Evolutionary conservation across 1,284 basidiomycete genomes (phyloP).

Genomic region (Leccinum fallax): DNA sequence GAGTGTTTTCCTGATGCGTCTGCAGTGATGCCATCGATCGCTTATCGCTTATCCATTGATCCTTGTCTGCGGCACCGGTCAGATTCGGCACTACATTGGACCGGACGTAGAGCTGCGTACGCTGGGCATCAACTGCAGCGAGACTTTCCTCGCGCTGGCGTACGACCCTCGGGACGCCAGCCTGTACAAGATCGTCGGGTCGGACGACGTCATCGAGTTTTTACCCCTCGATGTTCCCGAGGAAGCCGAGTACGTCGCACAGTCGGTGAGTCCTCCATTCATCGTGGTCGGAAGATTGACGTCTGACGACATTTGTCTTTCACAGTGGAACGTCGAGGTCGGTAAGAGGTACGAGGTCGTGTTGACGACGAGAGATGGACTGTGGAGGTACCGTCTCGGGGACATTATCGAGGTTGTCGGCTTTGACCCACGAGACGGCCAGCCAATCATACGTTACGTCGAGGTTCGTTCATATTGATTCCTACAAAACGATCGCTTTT

Average conservation of each 20-base stretch:
- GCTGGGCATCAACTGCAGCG: conserved; percentile 27
- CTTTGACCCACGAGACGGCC: conserved; percentile 27
- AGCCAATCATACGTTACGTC: conserved; percentile 24
- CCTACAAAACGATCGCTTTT: not conserved
- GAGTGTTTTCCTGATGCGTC: not conserved
- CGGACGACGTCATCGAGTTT: conserved; percentile 31
- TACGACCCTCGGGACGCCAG: conserved; percentile 27
- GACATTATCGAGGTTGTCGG: conserved; percentile 25
- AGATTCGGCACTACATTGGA: conserved; percentile 27
- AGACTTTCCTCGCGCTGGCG: conserved; percentile 26
- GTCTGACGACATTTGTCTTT: conserved; percentile 6
- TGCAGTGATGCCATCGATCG: not conserved
- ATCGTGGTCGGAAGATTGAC: not conserved
- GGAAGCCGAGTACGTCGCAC: conserved; percentile 19
- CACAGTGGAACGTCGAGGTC: conserved; percentile 21
- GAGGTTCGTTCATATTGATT: conserved; percentile 16
- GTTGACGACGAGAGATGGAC: conserved; percentile 27
- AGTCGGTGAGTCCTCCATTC: conserved; percentile 15
- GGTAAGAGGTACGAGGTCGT: conserved; percentile 24
- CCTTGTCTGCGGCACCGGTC: not conserved
- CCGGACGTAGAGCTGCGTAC: conserved; percentile 22
- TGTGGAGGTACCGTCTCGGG: conserved; percentile 31
- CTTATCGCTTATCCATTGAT: not conserved
- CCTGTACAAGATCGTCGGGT: conserved; percentile 28
- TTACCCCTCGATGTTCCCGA: conserved; percentile 17